Evolutionary conservation across 2,329 filamentous ascomycete genomes (phyloP), one percentile per base, ranked within the genome.

Genomic region (Ophiostoma fasciatum): DNA sequence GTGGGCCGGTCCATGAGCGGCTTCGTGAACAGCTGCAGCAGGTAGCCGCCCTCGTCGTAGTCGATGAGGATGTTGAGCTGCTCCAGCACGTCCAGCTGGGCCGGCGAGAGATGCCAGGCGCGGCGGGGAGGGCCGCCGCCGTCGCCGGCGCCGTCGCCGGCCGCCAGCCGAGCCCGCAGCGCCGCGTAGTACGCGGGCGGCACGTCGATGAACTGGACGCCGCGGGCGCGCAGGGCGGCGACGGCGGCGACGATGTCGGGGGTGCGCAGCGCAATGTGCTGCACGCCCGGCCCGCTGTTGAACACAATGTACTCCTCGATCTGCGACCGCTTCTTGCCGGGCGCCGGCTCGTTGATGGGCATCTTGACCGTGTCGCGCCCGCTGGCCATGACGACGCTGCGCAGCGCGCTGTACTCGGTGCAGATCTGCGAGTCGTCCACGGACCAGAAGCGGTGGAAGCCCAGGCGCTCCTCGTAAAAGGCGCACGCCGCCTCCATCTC

Each of bases 391-490:
- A 94, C 88, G 50, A 94, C 77, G 51, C 74, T 82, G 60, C 78
- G 84, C 32, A 94, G 68, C 9, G 88, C 85, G 1, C 79, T 85
- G 68, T 83, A 94, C 53, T 93, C 85, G 46, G 82, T 94, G 68
- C 76, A 83, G 60, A 94, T 92, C 54, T 92, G 75, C 47, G 74
- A 80, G 65, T 94, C 88, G 57, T 94, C 88, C 40, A 94, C 87
- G 37, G 78, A 84, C 88, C 88, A 94, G 76, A 94, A 94, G 46
- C 87, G 82, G 64, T 94, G 85, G 71, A 94, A 94, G 37, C 79
- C 80, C 20, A 94, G 79, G 43, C 79, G 82, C 44, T 77, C 73
- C 62, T 94, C 87, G 63, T 94, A 96, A 58, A 82, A 76, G 38
- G 60, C 65, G 52, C 71, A 75, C 25, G 71, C 72, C 11, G 64